Conservation (phyloP, 2,329 filamentous ascomycete species). For the Zopfia rhizophila region DNA sequence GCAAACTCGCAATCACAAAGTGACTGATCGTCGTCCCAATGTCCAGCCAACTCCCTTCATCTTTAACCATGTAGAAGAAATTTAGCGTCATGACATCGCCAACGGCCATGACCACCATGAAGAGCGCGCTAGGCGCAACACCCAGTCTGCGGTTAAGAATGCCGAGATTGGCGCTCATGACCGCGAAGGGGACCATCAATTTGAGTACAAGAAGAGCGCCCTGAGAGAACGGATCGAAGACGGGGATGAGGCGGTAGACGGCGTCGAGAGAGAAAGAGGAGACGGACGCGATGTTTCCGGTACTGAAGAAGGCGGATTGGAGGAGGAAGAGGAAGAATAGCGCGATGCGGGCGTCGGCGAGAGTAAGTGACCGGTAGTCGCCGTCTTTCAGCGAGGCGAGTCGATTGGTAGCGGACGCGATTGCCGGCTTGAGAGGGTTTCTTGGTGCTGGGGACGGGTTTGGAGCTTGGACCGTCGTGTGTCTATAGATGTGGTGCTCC, state of each 20-base stretch:
- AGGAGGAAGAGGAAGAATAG: constrained; percentile 96
- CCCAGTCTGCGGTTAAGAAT: constrained; percentile 86
- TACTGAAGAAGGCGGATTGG: constrained; percentile 96
- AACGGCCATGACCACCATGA: constrained; percentile 90
- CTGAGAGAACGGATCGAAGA: constrained; percentile 95
- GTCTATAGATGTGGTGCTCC: constrained; percentile 78
- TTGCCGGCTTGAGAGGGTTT: constrained; percentile 52
- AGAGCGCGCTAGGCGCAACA: constrained; percentile 86
- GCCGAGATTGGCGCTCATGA: constrained; percentile 93
- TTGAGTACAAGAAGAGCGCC: constrained; percentile 88
- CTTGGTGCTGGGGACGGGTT: constrained; percentile 28
- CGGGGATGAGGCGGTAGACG: constrained; percentile 84
- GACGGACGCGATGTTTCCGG: constrained; percentile 93
- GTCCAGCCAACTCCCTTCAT: constrained; percentile 96
- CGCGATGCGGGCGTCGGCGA: constrained; percentile 87
- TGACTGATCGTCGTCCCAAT: constrained; percentile 97
- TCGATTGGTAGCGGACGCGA: constrained; percentile 45
- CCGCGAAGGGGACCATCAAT: constrained; percentile 89
- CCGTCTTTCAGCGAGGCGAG: constrained; percentile 42
- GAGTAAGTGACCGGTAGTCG: constrained; percentile 73
- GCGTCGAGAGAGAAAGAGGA: constrained; percentile 94
- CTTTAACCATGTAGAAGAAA: constrained; percentile 97
- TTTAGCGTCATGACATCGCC: constrained; percentile 92
- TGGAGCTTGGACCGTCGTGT: constrained; percentile 36
- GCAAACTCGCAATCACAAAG: constrained; percentile 88